Conservation (phyloP, 768 basidiomycete genomes). For the Mycena chlorophos region DNA sequence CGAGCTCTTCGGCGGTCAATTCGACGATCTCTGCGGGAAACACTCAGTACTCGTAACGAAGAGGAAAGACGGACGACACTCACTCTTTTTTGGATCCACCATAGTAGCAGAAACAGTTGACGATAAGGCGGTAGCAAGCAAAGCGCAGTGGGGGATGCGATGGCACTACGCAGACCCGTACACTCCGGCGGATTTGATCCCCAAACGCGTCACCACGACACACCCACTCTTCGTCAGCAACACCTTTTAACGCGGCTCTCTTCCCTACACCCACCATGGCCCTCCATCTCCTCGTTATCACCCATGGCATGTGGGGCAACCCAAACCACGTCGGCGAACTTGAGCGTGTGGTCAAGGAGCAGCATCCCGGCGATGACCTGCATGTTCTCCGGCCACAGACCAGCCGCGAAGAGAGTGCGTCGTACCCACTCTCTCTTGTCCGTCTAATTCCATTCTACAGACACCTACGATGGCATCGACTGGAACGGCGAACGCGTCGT, state of each 20-base stretch:
- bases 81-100: slow-evolving; percentile 30
- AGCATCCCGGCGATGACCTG: slow-evolving; percentile 44
- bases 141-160: no score
- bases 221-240: background rate
- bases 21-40: slow-evolving; percentile 30
- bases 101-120: no score
- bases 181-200: no score
- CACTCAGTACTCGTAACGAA: slow-evolving; percentile 28
- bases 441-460: background rate
- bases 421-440: background rate
- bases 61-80: slow-evolving; percentile 27
- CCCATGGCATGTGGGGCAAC: slow-evolving; percentile 83
- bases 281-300: slow-evolving; percentile 51
- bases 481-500: slow-evolving; percentile 70
- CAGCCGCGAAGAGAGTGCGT: slow-evolving; percentile 60
- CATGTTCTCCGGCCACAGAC: slow-evolving; percentile 66
- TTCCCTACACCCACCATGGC: slow-evolving; percentile 25
- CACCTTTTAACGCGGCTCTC: background rate
- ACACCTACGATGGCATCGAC: slow-evolving; percentile 72
- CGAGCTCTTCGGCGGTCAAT: slow-evolving; percentile 25
- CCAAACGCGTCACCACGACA: background rate
- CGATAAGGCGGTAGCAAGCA: no score
- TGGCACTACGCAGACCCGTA: no score
- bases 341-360: slow-evolving; percentile 52
- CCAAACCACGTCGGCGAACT: slow-evolving; percentile 64